Evolutionary conservation across 179 eudicot genomes (phyloP), one percentile per base, ranked within the genome.

Genomic region (Spinacia oleracea): DNA sequence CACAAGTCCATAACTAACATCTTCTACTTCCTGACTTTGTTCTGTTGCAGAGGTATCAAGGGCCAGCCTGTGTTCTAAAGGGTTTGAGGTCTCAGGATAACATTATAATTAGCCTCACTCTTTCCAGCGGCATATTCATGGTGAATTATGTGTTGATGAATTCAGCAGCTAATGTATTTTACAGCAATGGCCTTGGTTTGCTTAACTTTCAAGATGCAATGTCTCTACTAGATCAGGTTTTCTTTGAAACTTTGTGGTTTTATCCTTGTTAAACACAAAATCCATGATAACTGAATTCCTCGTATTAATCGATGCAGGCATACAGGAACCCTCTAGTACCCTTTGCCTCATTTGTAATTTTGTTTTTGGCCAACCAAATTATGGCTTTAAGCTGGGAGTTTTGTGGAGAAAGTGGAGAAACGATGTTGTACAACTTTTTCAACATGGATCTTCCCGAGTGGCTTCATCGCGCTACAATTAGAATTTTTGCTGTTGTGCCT

Each of bases 401-500:
- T 73, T 89, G 91, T 82, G 86, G 87, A 53, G 94, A 90, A 87
- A 90, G 89, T 80, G 86, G 92, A 59, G 94, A 90, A 84, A 79
- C 86, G 31, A 84, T 90, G 83, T 75, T 89, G 80, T 84, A 81
- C 80, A 92, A 88, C 59, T 92, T 92, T 71, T 91, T 96, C 34
- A 83, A 83, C 53, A 77, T 89, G 77, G 90, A 91, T 70, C 90
- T 94, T 82, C 97, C 98, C 23, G 89, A 86, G 78, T 96, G 99
- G 99, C 94, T 94, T 77, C 98, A 94, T 84, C 90, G 93, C 82
- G 89, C 89, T 35, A 92, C 91, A 32, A 82, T 92, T 73, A 94
- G 97, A 87, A 80, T 89, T 72, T 82, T 94, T 79, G 91, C 98
- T 42, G 83, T 93, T 16, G 79, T 94, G 62, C 90, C 88, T 51